Percentiles rank a stretch among this genome's conserved stretches.
Conservation (phyloP, 2,329 filamentous ascomycete species). For the Phialophora macrospora region DNA sequence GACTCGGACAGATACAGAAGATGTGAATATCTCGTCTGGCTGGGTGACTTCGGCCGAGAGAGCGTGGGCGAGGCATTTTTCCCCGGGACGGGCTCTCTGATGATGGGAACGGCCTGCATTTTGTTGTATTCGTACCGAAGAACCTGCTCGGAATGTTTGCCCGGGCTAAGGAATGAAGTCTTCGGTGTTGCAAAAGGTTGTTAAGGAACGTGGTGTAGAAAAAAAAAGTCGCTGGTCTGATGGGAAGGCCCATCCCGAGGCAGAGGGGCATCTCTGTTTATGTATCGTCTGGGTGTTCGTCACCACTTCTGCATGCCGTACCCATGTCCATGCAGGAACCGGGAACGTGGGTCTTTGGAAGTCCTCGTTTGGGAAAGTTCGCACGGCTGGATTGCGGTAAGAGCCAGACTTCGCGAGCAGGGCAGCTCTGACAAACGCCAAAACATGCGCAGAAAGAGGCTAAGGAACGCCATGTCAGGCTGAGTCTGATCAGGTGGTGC, state of each 20-base stretch:
- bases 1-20: constrained; percentile 33
- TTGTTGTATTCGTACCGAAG: constrained; percentile 9
- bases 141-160: neutral
- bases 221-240: neutral
- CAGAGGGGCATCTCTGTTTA: constrained; percentile 5
- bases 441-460: constrained; percentile 10
- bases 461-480: constrained; percentile 26
- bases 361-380: constrained; percentile 15
- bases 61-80: constrained; percentile 11
- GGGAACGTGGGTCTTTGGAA: constrained; percentile 8
- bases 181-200: neutral
- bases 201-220: neutral
- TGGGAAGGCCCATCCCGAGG: neutral
- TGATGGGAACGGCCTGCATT: constrained; percentile 17
- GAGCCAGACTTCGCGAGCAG: constrained; percentile 17
- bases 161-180: neutral
- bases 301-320: neutral
- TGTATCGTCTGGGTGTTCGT: constrained; percentile 8
- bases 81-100: constrained; percentile 16
- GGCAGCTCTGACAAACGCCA: constrained; percentile 11
- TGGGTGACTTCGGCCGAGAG: constrained; percentile 23
- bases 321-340: constrained; percentile 19
- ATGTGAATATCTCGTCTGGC: constrained; percentile 29
- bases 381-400: constrained; percentile 23
- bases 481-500: constrained; percentile 24